phyloP scores from a whole-genome alignment of 352 stramenopile species.

The Globisporangium recalcitrans region DNA sequence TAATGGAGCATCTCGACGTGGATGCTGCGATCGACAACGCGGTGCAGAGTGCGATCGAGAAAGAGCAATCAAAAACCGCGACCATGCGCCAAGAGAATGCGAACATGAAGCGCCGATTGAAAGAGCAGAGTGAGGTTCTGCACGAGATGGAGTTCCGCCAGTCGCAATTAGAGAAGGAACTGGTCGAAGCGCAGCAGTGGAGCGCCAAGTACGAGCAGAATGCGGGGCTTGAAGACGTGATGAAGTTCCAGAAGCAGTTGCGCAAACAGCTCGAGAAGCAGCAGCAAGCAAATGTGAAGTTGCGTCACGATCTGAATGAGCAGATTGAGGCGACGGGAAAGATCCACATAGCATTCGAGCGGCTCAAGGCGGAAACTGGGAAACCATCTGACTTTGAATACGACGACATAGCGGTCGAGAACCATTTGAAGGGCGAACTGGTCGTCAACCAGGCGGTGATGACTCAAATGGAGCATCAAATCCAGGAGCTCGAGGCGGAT shows the following conservation, averaged over 20 bases:
- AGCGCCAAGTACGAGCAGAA: slow-evolving; percentile 65
- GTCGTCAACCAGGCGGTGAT: slow-evolving; percentile 52
- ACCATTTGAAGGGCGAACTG: slow-evolving; percentile 52
- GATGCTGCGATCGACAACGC: slow-evolving; percentile 29
- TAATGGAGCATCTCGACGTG: slow-evolving; percentile 46
- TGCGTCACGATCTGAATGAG: slow-evolving; percentile 55
- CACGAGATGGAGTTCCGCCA: slow-evolving; percentile 54
- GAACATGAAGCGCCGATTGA: slow-evolving; percentile 37
- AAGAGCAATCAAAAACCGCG: slow-evolving; percentile 27
- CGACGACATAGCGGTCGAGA: slow-evolving; percentile 44
- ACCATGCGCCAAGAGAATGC: slow-evolving; percentile 29
- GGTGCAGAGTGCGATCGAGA: slow-evolving; percentile 28
- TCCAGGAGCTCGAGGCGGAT: slow-evolving; percentile 61
- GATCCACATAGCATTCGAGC: slow-evolving; percentile 47
- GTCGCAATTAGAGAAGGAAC: slow-evolving; percentile 49
- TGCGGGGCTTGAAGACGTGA: slow-evolving; percentile 65
- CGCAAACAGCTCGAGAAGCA: slow-evolving; percentile 56
- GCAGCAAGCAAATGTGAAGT: slow-evolving; percentile 47
- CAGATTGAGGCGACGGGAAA: slow-evolving; percentile 57
- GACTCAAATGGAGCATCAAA: slow-evolving; percentile 55
- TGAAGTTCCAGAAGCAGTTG: slow-evolving; percentile 70
- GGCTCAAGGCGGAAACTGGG: slow-evolving; percentile 50
- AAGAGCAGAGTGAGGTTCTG: slow-evolving; percentile 43
- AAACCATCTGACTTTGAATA: slow-evolving; percentile 51
- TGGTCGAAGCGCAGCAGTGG: slow-evolving; percentile 51